These are phyloP conservation scores for Globisporangium radiosum DNA, from an alignment of 352 stramenopile species.

Conservation along the genomic window DNA sequence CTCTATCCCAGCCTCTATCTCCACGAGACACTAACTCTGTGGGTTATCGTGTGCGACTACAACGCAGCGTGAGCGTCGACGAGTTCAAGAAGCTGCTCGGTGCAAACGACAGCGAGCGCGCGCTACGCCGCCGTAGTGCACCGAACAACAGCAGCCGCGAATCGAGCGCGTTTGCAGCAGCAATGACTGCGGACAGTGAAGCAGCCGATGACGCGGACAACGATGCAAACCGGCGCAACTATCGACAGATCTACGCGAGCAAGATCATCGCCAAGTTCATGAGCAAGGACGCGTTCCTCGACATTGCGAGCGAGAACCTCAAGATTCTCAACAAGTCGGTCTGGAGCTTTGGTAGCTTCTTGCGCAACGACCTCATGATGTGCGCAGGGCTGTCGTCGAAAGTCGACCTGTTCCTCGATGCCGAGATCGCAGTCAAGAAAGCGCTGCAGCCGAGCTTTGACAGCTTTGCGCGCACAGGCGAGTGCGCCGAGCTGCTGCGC, in stretches of 20 bases:
- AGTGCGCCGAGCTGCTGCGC: constrained; percentile 47
- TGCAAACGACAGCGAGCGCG: constrained; percentile 4
- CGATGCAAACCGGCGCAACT: constrained; percentile 13
- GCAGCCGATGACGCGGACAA: constrained; percentile 5
- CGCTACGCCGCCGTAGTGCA: neutral
- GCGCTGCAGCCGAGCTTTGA: constrained; percentile 67
- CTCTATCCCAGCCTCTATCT: neutral
- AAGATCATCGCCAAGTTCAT: constrained; percentile 88
- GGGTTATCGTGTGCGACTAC: neutral
- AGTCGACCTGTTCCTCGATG: constrained; percentile 72
- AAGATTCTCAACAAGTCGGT: constrained; percentile 78
- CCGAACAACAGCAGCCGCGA: neutral
- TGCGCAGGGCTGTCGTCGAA: constrained; percentile 68
- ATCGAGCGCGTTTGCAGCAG: constrained; percentile 7
- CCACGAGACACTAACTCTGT: neutral
- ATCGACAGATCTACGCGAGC: constrained; percentile 65
- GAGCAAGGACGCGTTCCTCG: constrained; percentile 70
- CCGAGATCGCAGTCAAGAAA: constrained; percentile 62
- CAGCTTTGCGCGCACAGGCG: constrained; percentile 45
- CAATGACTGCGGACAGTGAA: neutral
- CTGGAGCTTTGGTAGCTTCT: constrained; percentile 64
- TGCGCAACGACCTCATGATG: constrained; percentile 71
- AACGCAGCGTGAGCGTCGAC: constrained; percentile 63
- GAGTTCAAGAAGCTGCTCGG: constrained; percentile 81
- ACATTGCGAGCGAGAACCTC: constrained; percentile 74